Conservation (phyloP, 768 basidiomycete species). For the Lepiota brunneoincarnata region DNA sequence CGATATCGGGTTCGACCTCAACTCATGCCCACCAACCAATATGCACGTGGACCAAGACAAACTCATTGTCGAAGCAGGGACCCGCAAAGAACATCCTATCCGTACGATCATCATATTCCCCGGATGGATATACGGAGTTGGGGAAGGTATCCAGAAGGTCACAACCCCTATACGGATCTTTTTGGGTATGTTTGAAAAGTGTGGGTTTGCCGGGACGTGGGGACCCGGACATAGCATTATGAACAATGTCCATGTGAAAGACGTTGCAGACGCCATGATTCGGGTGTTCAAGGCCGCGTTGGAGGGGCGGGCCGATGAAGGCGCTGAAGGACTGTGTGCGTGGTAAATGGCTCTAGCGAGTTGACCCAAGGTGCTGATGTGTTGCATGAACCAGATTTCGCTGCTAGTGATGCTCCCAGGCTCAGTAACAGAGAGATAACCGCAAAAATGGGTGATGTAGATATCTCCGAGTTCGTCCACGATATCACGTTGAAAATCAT, state of each 20-base stretch:
- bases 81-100: conserved; percentile 34
- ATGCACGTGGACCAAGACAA: conserved; percentile 22
- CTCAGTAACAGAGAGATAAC: conserved; percentile 29
- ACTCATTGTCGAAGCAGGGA: conserved; percentile 38
- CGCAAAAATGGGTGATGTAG: conserved; percentile 34
- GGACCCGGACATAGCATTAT: conserved; percentile 36
- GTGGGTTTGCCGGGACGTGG: conserved; percentile 39
- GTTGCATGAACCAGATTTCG: conserved; percentile 29
- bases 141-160: conserved; percentile 39
- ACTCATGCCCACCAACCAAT: conserved; percentile 20
- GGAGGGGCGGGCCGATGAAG: conserved; percentile 39
- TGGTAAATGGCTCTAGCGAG: not conserved
- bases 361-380: not conserved
- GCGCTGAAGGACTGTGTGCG: conserved; percentile 39
- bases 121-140: conserved; percentile 40
- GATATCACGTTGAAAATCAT: not conserved
- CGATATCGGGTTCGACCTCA: conserved; percentile 34
- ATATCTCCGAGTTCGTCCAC: conserved; percentile 1
- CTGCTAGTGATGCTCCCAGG: conserved; percentile 24
- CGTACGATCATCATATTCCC: conserved; percentile 43
- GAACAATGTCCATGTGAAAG: conserved; percentile 39
- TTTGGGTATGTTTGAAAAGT: conserved; percentile 26
- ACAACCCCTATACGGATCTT: conserved; percentile 36
- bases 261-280: conserved; percentile 31
- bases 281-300: conserved; percentile 38